Evolutionary conservation across 805 yeast genomes (phyloP).

Genomic region (Candida germanica): DNA sequence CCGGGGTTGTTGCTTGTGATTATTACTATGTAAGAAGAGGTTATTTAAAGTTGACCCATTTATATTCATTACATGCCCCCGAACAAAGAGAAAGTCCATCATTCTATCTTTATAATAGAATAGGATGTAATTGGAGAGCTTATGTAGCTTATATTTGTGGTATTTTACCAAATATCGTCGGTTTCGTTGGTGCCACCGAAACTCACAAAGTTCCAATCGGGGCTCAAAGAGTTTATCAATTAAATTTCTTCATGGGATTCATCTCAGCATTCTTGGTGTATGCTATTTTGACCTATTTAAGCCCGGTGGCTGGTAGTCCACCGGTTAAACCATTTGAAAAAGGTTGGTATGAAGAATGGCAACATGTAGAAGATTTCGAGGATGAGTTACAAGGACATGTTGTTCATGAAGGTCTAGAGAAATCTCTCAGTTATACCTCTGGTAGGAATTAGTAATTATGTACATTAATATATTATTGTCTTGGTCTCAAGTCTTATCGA

Average conservation of each 20-base stretch:
- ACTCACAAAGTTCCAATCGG: slow-evolving; percentile 70
- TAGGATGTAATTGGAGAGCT: slow-evolving; percentile 84
- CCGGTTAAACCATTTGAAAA: slow-evolving; percentile 40
- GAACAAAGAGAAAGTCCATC: slow-evolving; percentile 26
- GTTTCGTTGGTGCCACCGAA: slow-evolving; percentile 81
- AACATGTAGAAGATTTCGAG: slow-evolving; percentile 62
- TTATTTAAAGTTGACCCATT: slow-evolving; percentile 55
- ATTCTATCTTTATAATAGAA: slow-evolving; percentile 56
- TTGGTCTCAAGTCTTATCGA: neutral
- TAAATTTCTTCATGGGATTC: slow-evolving; percentile 79
- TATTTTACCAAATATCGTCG: slow-evolving; percentile 78
- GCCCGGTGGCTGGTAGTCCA: slow-evolving; percentile 47
- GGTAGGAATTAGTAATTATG: slow-evolving; percentile 8
- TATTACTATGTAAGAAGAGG: slow-evolving; percentile 68
- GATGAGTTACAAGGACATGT: slow-evolving; percentile 34
- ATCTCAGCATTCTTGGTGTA: slow-evolving; percentile 54
- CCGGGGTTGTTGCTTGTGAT: slow-evolving; percentile 42
- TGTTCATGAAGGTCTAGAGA: slow-evolving; percentile 19
- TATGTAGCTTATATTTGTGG: slow-evolving; percentile 77
- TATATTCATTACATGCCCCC: slow-evolving; percentile 50
- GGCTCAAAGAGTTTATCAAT: slow-evolving; percentile 67
- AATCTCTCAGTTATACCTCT: slow-evolving; percentile 11
- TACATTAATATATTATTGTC: neutral
- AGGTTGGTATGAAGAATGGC: slow-evolving; percentile 63
- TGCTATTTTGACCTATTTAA: slow-evolving; percentile 47